These are phyloP conservation scores for Nigrograna mackinnonii DNA, from an alignment of 2,329 filamentous ascomycete genomes.

Conservation along the genomic window DNA sequence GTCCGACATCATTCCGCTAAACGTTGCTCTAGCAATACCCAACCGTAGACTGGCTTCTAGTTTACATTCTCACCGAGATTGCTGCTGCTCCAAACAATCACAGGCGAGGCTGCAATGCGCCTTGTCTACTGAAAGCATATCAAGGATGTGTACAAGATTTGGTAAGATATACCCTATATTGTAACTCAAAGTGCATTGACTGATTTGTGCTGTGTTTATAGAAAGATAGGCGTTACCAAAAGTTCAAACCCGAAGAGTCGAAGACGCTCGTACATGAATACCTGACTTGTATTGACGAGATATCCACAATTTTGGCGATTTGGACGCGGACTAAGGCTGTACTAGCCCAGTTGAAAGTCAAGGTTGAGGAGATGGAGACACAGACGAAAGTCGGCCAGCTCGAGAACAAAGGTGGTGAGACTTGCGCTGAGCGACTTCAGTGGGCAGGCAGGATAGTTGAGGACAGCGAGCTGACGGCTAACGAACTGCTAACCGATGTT, in stretches of 20 bases:
- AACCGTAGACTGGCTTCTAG: constrained; percentile 19
- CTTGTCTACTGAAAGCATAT: constrained; percentile 12
- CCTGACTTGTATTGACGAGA: not conserved
- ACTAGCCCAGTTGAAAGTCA: not conserved
- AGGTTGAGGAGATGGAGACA: not conserved
- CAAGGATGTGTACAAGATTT: constrained; percentile 17
- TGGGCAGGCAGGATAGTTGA: not conserved
- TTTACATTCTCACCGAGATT: constrained; percentile 18
- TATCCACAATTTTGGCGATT: not conserved
- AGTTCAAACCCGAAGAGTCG: not conserved
- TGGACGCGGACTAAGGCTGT: not conserved
- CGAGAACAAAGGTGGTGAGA: not conserved
- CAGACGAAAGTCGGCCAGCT: not conserved
- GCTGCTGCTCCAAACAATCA: constrained; percentile 14
- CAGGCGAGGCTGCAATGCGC: constrained; percentile 18
- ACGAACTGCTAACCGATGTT: not conserved
- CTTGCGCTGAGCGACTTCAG: not conserved
- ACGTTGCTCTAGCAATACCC: constrained; percentile 3
- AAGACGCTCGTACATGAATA: not conserved
- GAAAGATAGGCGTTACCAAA: not conserved
- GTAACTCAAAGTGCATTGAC: too few species aligned
- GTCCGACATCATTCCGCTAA: not conserved
- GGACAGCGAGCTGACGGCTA: not conserved
- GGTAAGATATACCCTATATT: too few species aligned
- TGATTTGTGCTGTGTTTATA: too few species aligned